Evolutionary conservation across 495 filamentous ascomycete genomes (phyloP), one percentile per base, ranked within the genome.

Genomic region (Parachaetomium inaequale): DNA sequence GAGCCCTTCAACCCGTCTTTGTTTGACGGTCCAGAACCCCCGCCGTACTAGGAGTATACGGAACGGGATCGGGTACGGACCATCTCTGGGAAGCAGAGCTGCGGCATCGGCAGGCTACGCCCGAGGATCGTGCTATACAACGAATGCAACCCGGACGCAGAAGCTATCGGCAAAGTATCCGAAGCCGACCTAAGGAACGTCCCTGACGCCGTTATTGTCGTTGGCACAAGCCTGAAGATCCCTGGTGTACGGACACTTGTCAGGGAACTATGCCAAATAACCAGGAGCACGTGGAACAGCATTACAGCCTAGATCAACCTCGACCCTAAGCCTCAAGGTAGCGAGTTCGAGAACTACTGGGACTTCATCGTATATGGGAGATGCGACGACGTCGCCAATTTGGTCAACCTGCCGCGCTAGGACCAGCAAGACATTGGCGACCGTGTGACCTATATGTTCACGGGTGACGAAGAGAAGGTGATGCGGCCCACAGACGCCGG

Each of bases 111-210:
- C 29, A 85, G 89, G 57, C 79, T 98, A 61, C 86, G 94, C 28
- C 94, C 94, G 19, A 86, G 94, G 26, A 96, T 98, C 74, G 93
- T 97, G 2, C 80, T 98, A 25, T 98, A 98, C 78, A 96, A 98
- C 74, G 94, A 98, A 73, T 88, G 91, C 72, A 96, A 96, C 69
- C 93, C 94, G 1, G 94, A 98, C 63, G 90, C 93, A 50, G 93
- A 96, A 63, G 93, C 94, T 19, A 98, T 98, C 70, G 93, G 94
- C 15, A 87, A 91, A 7, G 91, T 96, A 11, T 89, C 93, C 62
- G 85, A 82, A 49, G 85, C 91, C 3, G 94, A 98, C 72, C 76
- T 98, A 25, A 87, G 89, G 55, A 85, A 85, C 31, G 82, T 92
- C 38, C 94, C 94, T 0, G 95, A 97, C 67, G 92, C 92, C 7